Percentiles rank a stretch among this genome's conserved stretches.
These are phyloP conservation scores for Colletotrichum spinosum DNA, from an alignment of 2,329 filamentous ascomycete species.

Conservation along the genomic window DNA sequence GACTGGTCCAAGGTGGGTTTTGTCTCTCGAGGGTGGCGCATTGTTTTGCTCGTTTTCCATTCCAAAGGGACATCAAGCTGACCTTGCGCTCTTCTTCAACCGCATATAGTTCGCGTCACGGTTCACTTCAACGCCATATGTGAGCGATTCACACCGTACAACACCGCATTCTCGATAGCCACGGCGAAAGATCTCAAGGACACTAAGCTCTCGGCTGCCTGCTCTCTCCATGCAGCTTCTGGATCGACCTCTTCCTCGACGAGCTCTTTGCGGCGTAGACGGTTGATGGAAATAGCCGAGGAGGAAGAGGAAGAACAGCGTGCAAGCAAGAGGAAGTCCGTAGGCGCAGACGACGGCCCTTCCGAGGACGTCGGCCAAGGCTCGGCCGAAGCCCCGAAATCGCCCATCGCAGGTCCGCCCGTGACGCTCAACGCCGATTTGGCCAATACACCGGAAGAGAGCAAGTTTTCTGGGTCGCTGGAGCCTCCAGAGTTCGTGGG, in stretches of 20 bases:
- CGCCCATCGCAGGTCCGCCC: slow-evolving; percentile 48
- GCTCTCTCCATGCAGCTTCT: slow-evolving; percentile 88
- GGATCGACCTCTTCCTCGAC: slow-evolving; percentile 87
- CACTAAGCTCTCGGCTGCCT: slow-evolving; percentile 86
- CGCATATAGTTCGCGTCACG: slow-evolving; percentile 78
- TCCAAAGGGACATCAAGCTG: slow-evolving; percentile 31
- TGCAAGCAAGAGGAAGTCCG: slow-evolving; percentile 68
- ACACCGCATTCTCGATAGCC: slow-evolving; percentile 83
- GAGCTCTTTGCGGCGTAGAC: slow-evolving; percentile 80
- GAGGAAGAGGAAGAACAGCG: slow-evolving; percentile 82
- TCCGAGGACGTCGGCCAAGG: slow-evolving; percentile 40
- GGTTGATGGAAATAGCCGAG: slow-evolving; percentile 93
- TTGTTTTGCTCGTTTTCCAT: slow-evolving; percentile 23
- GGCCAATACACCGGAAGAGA: slow-evolving; percentile 61
- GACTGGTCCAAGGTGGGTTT: slow-evolving; percentile 86
- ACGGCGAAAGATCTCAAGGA: slow-evolving; percentile 85
- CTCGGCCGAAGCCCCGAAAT: slow-evolving; percentile 43
- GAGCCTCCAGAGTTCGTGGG: slow-evolving; percentile 66
- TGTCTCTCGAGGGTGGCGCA: slow-evolving; percentile 20
- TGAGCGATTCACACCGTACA: slow-evolving; percentile 84
- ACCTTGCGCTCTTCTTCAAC: slow-evolving; percentile 23
- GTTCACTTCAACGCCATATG: slow-evolving; percentile 76
- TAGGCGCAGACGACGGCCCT: slow-evolving; percentile 59
- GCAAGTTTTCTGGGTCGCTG: slow-evolving; percentile 61
- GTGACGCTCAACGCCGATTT: slow-evolving; percentile 65